Evolutionary conservation across 179 eudicot genomes (phyloP).

Genomic region (Patellifolia procumbens): DNA sequence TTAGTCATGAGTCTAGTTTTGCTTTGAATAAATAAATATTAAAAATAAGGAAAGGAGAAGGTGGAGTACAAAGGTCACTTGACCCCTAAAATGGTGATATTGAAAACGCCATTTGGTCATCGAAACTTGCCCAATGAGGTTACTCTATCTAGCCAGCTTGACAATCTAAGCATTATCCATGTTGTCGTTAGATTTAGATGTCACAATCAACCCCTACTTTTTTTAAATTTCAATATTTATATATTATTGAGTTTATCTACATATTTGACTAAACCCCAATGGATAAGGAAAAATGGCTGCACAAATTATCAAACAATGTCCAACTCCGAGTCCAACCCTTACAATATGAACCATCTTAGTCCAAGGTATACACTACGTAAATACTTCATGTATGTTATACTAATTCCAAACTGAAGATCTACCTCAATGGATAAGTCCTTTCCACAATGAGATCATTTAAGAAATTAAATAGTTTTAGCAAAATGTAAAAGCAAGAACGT

Average conservation of each 20-base stretch:
- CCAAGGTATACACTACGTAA: background rate
- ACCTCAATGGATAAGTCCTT: background rate
- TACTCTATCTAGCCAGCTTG: background rate
- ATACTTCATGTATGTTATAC: background rate
- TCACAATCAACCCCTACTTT: slow-evolving; percentile 7
- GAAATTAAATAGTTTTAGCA: too few species aligned
- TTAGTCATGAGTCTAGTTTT: background rate
- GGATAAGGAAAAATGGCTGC: background rate
- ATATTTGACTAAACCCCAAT: background rate
- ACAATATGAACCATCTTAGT: too few species aligned
- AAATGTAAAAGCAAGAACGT: too few species aligned
- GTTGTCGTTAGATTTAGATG: background rate
- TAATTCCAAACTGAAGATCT: background rate
- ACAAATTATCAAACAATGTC: background rate
- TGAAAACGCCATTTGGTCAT: background rate
- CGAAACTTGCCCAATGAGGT: slow-evolving; percentile 18
- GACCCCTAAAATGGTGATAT: slow-evolving; percentile 9
- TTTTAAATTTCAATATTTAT: background rate
- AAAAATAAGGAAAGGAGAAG: background rate
- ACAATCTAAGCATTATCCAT: slow-evolving; percentile 18
- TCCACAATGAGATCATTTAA: background rate
- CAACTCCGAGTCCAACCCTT: background rate
- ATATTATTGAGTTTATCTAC: background rate
- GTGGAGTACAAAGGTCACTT: slow-evolving; percentile 17
- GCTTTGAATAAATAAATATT: background rate